Evolutionary conservation across 192 early-diverging fungal species (phyloP).

Genomic region (Chytriomyces sp.): DNA sequence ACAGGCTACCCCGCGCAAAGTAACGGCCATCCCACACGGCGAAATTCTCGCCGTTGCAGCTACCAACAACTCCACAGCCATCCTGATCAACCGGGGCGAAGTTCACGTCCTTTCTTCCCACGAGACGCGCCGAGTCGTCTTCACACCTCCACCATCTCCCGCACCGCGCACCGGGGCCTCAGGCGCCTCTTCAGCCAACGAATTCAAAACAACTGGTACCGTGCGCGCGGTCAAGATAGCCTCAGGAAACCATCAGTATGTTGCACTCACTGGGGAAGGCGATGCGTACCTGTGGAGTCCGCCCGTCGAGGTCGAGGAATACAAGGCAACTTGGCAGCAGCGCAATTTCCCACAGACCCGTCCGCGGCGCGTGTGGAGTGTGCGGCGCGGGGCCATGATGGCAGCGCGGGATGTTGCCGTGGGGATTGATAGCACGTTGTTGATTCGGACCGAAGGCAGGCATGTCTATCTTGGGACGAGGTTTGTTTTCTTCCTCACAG

Average conservation of each 20-base stretch:
- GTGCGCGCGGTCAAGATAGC: conserved; percentile 32
- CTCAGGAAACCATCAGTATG: conserved; percentile 50
- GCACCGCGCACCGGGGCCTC: background rate
- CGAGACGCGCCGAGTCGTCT: conserved; percentile 53
- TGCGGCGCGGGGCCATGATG: conserved; percentile 31
- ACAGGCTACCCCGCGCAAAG: conserved; percentile 62
- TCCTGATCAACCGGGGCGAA: conserved; percentile 58
- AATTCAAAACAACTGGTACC: background rate
- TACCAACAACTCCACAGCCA: conserved; percentile 69
- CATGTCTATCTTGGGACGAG: conserved; percentile 66
- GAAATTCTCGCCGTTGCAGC: conserved; percentile 59
- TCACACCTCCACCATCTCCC: conserved; percentile 33
- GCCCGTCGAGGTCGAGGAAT: conserved; percentile 21
- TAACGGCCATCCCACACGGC: conserved; percentile 58
- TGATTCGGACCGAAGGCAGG: conserved; percentile 67
- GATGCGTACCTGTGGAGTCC: conserved; percentile 66
- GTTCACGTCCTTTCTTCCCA: conserved; percentile 62
- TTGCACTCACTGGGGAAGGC: conserved; percentile 41
- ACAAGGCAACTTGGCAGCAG: conserved; percentile 42
- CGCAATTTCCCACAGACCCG: conserved; percentile 38
- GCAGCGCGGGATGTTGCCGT: conserved; percentile 61
- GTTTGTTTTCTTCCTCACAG: background rate
- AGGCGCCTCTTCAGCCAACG: background rate
- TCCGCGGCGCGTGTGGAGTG: conserved; percentile 64
- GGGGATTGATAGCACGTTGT: conserved; percentile 67